Evolutionary conservation across 306 rosid species (phyloP).

Genomic region (Quercus gilva): DNA sequence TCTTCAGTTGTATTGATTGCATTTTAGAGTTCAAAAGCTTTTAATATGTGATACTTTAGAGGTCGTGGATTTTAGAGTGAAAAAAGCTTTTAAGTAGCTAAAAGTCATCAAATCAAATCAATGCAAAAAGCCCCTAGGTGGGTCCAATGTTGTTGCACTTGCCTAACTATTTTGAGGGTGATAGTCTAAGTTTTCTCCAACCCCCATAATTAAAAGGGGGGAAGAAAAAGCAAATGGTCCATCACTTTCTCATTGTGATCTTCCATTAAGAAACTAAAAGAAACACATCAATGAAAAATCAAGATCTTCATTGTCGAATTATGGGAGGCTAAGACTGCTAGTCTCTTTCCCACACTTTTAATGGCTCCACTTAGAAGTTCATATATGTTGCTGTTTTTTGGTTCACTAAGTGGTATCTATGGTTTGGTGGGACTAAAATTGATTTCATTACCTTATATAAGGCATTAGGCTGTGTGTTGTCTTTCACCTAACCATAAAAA

Average conservation of each 20-base stretch:
- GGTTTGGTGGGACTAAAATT: constrained; percentile 11
- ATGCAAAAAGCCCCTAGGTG: constrained; percentile 24
- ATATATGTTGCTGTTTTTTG: constrained; percentile 11
- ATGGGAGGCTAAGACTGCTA: constrained; percentile 20
- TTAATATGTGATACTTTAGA: constrained; percentile 21
- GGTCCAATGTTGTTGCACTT: constrained; percentile 61
- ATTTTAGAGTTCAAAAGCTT: constrained; percentile 16
- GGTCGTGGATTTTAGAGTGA: constrained; percentile 43
- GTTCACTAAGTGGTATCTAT: constrained; percentile 5
- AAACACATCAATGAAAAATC: constrained; percentile 14
- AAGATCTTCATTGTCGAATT: constrained; percentile 38
- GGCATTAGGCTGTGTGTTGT: constrained; percentile 9
- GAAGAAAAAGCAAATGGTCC: constrained; percentile 30
- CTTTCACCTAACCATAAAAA: constrained; percentile 3
- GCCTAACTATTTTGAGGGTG: constrained; percentile 47
- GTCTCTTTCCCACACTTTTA: constrained; percentile 14
- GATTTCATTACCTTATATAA: not conserved
- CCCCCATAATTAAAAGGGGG: constrained; percentile 30
- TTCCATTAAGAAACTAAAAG: constrained; percentile 22
- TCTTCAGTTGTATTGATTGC: constrained; percentile 22
- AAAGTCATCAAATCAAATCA: constrained; percentile 39
- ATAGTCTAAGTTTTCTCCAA: constrained; percentile 59
- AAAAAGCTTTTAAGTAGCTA: constrained; percentile 42
- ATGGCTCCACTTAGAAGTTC: constrained; percentile 14
- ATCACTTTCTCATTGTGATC: constrained; percentile 38